Evolutionary conservation across 2,329 filamentous ascomycete species (phyloP).

Genomic region (Pleomassaria siparia): DNA sequence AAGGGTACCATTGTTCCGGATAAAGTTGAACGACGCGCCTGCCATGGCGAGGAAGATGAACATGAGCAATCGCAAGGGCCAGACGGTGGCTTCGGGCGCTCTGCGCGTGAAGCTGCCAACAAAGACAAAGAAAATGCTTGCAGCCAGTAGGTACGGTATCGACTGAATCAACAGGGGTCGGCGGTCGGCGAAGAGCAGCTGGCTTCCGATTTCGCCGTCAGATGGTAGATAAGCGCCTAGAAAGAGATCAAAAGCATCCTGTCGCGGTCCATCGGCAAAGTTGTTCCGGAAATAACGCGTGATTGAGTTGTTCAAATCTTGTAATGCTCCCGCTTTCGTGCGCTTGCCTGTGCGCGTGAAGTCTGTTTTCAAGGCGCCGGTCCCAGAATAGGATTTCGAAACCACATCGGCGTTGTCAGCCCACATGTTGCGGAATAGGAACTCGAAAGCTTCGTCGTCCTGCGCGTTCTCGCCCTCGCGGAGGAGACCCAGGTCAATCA

Average conservation of each 20-base stretch:
- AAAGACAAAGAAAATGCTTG: constrained; percentile 80
- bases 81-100: constrained; percentile 71
- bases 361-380: constrained; percentile 96
- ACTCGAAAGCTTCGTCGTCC: constrained; percentile 80
- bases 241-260: constrained; percentile 95
- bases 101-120: constrained; percentile 73
- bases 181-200: constrained; percentile 78
- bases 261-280: constrained; percentile 87
- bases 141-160: constrained; percentile 87
- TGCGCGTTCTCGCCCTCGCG: constrained; percentile 74
- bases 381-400: constrained; percentile 89
- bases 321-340: constrained; percentile 79
- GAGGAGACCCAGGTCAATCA: constrained; percentile 81
- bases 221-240: constrained; percentile 81
- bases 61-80: constrained; percentile 80
- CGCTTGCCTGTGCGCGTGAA: constrained; percentile 91
- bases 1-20: constrained; percentile 82
- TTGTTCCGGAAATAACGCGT: constrained; percentile 93
- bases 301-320: constrained; percentile 84
- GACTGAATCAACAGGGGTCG: constrained; percentile 86
- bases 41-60: constrained; percentile 63
- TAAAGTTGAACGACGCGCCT: constrained; percentile 73
- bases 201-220: constrained; percentile 68
- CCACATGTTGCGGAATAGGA: constrained; percentile 95
- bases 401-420: constrained; percentile 98